Evolutionary conservation across 2,329 filamentous ascomycete species (phyloP).

Genomic region (Fusarium sublunatum): DNA sequence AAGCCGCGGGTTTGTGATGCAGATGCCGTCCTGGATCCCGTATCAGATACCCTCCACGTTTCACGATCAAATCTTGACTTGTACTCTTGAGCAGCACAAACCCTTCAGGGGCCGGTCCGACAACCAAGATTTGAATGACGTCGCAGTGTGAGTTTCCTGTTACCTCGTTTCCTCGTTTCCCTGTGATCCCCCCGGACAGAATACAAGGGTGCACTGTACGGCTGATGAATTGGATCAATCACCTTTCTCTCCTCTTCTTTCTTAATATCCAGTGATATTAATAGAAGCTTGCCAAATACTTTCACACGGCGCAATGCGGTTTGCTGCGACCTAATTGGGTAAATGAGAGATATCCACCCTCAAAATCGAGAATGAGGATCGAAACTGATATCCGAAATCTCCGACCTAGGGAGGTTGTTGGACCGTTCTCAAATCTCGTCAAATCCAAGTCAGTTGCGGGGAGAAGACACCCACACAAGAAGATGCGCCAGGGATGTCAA

Average conservation of each 20-base stretch:
- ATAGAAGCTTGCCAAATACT: slow-evolving; percentile 28
- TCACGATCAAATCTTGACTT: slow-evolving; percentile 28
- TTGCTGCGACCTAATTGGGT: slow-evolving; percentile 27
- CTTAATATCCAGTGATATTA: slow-evolving; percentile 24
- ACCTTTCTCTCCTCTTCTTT: slow-evolving; percentile 5
- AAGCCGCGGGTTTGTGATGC: slow-evolving; percentile 37
- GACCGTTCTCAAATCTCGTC: slow-evolving; percentile 31
- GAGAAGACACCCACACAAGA: slow-evolving; percentile 19
- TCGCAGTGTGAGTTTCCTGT: slow-evolving; percentile 27
- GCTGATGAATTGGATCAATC: slow-evolving; percentile 21
- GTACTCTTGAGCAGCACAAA: slow-evolving; percentile 18
- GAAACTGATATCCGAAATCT: slow-evolving; percentile 34
- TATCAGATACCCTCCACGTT: slow-evolving; percentile 20
- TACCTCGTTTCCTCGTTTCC: slow-evolving; percentile 20
- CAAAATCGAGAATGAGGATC: slow-evolving; percentile 31
- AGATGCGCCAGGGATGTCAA: slow-evolving; percentile 34
- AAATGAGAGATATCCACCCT: slow-evolving; percentile 20
- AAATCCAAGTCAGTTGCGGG: slow-evolving; percentile 35
- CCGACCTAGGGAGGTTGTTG: slow-evolving; percentile 17
- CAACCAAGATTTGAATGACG: slow-evolving; percentile 36
- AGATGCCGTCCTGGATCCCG: slow-evolving; percentile 37
- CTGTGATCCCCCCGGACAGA: slow-evolving; percentile 22
- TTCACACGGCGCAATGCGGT: slow-evolving; percentile 17
- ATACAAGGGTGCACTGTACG: slow-evolving; percentile 12
- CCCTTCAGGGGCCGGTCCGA: slow-evolving; percentile 37